Percentiles rank a stretch among this genome's conserved stretches.
Conservation (phyloP, 306 rosid species). For the Prunus salicina region DNA sequence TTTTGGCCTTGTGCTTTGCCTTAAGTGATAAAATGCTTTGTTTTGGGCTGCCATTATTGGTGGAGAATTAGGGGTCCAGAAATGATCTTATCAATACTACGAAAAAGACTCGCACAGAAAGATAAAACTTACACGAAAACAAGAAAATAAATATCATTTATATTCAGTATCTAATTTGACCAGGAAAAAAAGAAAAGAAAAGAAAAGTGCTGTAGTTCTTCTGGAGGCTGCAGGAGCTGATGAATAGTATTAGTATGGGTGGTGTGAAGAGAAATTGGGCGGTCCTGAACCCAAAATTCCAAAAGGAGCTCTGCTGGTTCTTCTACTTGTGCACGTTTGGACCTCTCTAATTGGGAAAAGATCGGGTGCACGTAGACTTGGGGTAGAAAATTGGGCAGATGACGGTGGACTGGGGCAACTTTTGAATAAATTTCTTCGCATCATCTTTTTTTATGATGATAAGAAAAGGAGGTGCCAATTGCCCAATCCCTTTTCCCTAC, state of each 20-base stretch:
- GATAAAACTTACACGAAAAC: not conserved
- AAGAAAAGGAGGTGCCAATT: not conserved
- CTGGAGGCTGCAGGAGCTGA: too few relatives aligned
- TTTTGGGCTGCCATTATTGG: conserved; percentile 8
- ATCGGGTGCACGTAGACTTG: not conserved
- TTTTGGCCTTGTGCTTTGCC: not conserved
- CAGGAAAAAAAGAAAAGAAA: too few relatives aligned
- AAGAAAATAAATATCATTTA: not conserved
- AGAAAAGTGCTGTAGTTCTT: too few relatives aligned
- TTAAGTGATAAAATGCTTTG: not conserved
- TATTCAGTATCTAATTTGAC: not conserved
- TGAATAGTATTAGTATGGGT: too few relatives aligned
- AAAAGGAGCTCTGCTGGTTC: too few relatives aligned
- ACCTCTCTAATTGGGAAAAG: not conserved
- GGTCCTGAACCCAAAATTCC: not conserved
- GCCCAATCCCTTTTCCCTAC: not conserved
- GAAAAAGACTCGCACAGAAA: not conserved
- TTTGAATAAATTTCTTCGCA: too few relatives aligned
- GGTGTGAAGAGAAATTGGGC: not conserved
- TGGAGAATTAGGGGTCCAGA: conserved; percentile 9
- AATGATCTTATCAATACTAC: conserved; percentile 1
- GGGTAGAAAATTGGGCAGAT: conserved; percentile 11
- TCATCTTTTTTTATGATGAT: not conserved
- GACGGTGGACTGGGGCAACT: not conserved
- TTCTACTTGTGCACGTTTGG: not conserved